Base-by-base conservation (phyloP, 768 basidiomycete species). In the Phanerochaete carnosa region DNA sequence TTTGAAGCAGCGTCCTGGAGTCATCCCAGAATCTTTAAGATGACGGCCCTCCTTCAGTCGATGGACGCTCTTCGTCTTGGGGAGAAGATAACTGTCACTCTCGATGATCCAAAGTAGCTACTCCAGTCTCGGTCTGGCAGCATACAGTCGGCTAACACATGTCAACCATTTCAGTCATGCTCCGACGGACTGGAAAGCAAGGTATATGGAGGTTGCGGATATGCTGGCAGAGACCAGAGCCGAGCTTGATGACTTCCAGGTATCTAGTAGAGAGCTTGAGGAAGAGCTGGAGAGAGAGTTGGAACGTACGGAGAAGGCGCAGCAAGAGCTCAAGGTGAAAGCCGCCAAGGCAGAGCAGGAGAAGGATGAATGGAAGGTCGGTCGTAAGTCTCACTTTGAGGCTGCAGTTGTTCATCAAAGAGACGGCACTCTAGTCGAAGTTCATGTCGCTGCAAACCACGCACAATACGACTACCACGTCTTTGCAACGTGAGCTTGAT, bases 221-320 rank as follows among this genome's bases (percentile, higher is more conserved):
- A 91, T 94, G 84, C 81, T 95, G 65, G 72, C 85, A 32, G 91
- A 94, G 73, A 93, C 94, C 33, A 84, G 89, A 61, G 80, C 85
- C 12, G 94, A 95, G 74, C 87, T 96, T 54, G 87, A 90, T 70
- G 90, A 95, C 68, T 94, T 94, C 72, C 89, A 93, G 68, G 80
- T 87, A 66, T 87, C 90, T 63, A 89, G 90, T 78, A 93, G 90
- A 75, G 94, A 95, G 65, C 83, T 96, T 35, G 94, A 96, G 75
- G 90, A 94, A 59, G 96, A 98, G 75, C 76, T 98, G 65, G 94
- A 95, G 80, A 83, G 83, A 63, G 96, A 98, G 72, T 77, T 98
- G 59, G 91, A 92, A 70, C 80, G 89, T 57, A 91, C 93, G 43
- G 92, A 95, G 77, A 90, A 87, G 73, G 81, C 89, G 1, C 90